Conservation (phyloP, 371 early-diverging fungal species). For the Thermomucor indicae-seudaticae region DNA sequence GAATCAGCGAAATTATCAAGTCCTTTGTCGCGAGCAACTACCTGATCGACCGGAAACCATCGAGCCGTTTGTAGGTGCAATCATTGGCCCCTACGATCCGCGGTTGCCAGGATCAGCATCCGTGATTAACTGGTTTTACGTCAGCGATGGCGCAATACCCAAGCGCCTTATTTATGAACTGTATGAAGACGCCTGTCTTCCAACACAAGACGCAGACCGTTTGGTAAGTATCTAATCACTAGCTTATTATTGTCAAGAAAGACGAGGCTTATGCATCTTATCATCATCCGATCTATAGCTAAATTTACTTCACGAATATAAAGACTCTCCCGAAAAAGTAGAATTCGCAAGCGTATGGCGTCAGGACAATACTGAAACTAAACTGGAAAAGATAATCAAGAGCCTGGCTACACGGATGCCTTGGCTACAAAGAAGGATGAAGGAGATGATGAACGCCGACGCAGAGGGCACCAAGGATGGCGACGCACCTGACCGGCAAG, state of each 20-base stretch:
- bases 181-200: conserved; percentile 41
- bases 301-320: conserved; percentile 52
- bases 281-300: conserved; percentile 25
- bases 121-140: conserved; percentile 82
- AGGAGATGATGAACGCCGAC: no score
- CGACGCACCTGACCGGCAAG: no score
- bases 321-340: conserved; percentile 53
- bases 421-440: no score
- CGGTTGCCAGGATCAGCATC: conserved; percentile 74
- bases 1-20: conserved; percentile 82
- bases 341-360: conserved; percentile 69
- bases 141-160: conserved; percentile 46
- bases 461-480: no score
- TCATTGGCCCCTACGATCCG: conserved; percentile 84
- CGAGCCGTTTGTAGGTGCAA: conserved; percentile 90
- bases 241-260: neutral
- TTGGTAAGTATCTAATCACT: conserved; percentile 35
- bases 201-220: conserved; percentile 44
- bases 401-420: conserved; percentile 75
- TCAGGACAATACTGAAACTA: conserved; percentile 61
- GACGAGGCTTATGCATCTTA: no score
- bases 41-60: conserved; percentile 9
- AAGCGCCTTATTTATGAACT: conserved; percentile 66
- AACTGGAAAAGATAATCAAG: conserved; percentile 64
- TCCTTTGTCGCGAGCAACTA: conserved; percentile 52